These are phyloP conservation scores for Tephrocybe rancida DNA, from an alignment of 768 basidiomycete genomes.

Conservation along the genomic window DNA sequence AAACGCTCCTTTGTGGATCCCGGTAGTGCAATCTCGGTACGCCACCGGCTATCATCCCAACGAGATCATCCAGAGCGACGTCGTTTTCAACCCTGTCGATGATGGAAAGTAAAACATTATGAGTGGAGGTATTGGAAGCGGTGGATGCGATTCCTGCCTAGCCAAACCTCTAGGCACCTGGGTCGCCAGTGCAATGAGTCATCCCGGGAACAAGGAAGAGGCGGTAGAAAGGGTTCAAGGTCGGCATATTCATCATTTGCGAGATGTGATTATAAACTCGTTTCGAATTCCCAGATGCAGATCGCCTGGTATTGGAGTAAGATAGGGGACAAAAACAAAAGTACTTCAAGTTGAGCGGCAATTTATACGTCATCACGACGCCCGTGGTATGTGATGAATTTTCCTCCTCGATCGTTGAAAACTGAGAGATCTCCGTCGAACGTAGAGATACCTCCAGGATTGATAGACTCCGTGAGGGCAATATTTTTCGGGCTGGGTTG, in stretches of 20 bases:
- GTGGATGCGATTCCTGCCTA: neutral
- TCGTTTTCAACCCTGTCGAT: constrained; percentile 9
- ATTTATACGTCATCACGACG: neutral
- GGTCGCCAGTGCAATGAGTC: neutral
- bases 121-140: neutral
- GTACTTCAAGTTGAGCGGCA: neutral
- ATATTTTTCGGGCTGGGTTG: neutral
- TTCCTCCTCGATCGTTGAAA: constrained; percentile 9
- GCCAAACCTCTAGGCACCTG: constrained; percentile 4
- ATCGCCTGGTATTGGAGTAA: neutral
- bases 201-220: constrained; percentile 11
- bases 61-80: neutral
- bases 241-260: neutral
- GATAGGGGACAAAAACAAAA: neutral
- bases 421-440: neutral
- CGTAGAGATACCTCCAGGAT: neutral
- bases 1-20: constrained; percentile 6
- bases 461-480: neutral
- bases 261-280: neutral
- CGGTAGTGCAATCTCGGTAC: neutral
- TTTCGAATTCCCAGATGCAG: constrained; percentile 1
- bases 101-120: constrained; percentile 5
- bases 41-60: neutral
- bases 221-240: constrained; percentile 10
- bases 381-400: constrained; percentile 13